Evolutionary conservation across 768 basidiomycete species (phyloP).

Genomic region (Hericium alpestre): DNA sequence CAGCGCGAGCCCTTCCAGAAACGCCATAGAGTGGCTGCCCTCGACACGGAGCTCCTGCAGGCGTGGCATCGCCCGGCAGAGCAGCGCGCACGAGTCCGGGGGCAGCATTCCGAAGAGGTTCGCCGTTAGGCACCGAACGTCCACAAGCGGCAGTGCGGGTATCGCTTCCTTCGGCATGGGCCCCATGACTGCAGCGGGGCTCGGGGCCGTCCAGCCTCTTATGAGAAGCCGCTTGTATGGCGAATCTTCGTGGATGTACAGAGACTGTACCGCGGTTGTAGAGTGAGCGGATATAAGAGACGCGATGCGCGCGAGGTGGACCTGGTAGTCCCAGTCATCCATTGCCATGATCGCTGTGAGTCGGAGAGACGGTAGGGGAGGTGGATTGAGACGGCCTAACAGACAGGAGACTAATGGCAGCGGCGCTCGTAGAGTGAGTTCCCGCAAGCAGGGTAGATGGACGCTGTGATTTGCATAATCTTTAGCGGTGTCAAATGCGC

Average conservation of each 20-base stretch:
- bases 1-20: too few relatives aligned
- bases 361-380: neutral
- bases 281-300: neutral
- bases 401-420: neutral
- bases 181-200: too few relatives aligned
- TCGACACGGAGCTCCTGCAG: too few relatives aligned
- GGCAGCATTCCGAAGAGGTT: too few relatives aligned
- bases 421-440: neutral
- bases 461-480: neutral
- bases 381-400: neutral
- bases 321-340: neutral
- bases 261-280: neutral
- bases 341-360: neutral
- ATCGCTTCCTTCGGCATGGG: too few relatives aligned
- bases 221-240: too few relatives aligned
- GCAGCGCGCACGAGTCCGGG: too few relatives aligned
- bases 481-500: neutral
- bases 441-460: neutral
- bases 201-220: too few relatives aligned
- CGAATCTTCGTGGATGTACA: neutral
- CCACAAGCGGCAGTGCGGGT: too few relatives aligned
- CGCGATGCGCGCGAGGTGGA: neutral
- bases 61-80: too few relatives aligned
- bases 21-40: too few relatives aligned
- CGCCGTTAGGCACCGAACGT: too few relatives aligned